Percentiles rank a stretch among this genome's conserved stretches.
These are phyloP conservation scores for Xylariales sp. DNA, from an alignment of 2,329 filamentous ascomycete genomes.

Conservation along the genomic window DNA sequence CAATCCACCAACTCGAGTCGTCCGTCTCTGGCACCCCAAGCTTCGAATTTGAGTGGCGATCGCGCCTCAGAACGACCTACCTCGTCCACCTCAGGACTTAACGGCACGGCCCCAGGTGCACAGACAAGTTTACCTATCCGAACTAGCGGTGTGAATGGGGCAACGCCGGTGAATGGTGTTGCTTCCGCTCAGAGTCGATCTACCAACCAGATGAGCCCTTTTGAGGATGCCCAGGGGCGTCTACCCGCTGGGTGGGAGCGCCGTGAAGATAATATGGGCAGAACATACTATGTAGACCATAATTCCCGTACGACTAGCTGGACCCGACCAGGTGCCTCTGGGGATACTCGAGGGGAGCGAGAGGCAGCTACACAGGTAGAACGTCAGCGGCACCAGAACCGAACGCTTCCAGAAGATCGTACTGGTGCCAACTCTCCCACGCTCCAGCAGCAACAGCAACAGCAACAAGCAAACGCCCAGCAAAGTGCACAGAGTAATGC, in stretches of 20 bases:
- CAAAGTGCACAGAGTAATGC: slow-evolving; percentile 67
- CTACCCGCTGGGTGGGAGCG: slow-evolving; percentile 95
- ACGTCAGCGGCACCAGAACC: slow-evolving; percentile 91
- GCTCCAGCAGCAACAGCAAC: slow-evolving; percentile 68
- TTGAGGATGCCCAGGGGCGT: slow-evolving; percentile 95
- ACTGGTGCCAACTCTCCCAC: slow-evolving; percentile 94
- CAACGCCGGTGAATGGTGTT: slow-evolving; percentile 53
- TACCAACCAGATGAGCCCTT: slow-evolving; percentile 80
- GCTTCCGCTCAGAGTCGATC: slow-evolving; percentile 55
- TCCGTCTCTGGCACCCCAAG: slow-evolving; percentile 58
- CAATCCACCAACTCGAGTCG: slow-evolving; percentile 57
- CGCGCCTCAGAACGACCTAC: slow-evolving; percentile 61
- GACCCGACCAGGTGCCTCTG: slow-evolving; percentile 86
- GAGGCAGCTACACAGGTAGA: slow-evolving; percentile 94
- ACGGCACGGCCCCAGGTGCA: slow-evolving; percentile 57
- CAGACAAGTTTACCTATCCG: slow-evolving; percentile 58
- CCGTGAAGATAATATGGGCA: slow-evolving; percentile 91
- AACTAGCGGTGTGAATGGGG: slow-evolving; percentile 59
- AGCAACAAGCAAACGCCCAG: slow-evolving; percentile 54
- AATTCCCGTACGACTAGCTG: slow-evolving; percentile 97
- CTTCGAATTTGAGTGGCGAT: slow-evolving; percentile 59
- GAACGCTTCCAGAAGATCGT: slow-evolving; percentile 93
- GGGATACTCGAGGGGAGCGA: slow-evolving; percentile 80
- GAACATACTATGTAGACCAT: slow-evolving; percentile 98
- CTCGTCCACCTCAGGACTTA: slow-evolving; percentile 64